Conservation (phyloP, 352 stramenopile species). For the Pythium insidiosum region DNA sequence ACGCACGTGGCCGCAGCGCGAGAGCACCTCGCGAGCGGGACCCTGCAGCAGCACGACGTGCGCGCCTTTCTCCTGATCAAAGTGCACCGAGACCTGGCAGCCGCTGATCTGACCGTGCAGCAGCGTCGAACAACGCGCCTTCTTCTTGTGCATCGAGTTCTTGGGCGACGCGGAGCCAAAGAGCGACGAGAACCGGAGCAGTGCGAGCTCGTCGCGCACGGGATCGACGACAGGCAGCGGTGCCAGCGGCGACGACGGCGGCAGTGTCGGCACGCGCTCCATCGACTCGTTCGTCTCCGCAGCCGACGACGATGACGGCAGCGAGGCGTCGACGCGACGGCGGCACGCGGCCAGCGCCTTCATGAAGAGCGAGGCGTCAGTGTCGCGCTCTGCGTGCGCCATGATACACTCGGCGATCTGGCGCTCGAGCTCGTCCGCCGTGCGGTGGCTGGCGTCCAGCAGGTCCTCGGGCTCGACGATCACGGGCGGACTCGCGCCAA, state of each 20-base stretch:
- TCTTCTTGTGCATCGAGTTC: conserved; percentile 22
- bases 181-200: conserved; percentile 35
- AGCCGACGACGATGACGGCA: too few relatives aligned
- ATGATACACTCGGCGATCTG: conserved; percentile 38
- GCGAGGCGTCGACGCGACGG: conserved; percentile 28
- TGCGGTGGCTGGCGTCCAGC: conserved; percentile 29
- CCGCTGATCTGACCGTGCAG: conserved; percentile 35
- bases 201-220: conserved; percentile 31
- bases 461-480: conserved; percentile 36
- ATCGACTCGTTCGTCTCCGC: too few relatives aligned
- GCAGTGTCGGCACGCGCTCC: conserved; percentile 22
- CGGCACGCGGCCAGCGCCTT: conserved; percentile 35
- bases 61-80: conserved; percentile 35
- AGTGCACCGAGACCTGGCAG: conserved; percentile 50
- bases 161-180: conserved; percentile 23
- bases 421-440: conserved; percentile 32
- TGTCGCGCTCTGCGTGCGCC: conserved; percentile 19
- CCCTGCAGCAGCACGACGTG: conserved; percentile 42
- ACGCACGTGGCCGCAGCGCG: conserved; percentile 34
- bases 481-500: conserved; percentile 29
- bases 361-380: conserved; percentile 29
- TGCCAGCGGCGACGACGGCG: conserved; percentile 29
- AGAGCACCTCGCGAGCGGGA: conserved; percentile 37
- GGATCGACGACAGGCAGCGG: conserved; percentile 30
- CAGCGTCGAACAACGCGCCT: conserved; percentile 29